Evolutionary conservation across 2,329 filamentous ascomycete genomes (phyloP).

Genomic region (Cercospora nicotianae): DNA sequence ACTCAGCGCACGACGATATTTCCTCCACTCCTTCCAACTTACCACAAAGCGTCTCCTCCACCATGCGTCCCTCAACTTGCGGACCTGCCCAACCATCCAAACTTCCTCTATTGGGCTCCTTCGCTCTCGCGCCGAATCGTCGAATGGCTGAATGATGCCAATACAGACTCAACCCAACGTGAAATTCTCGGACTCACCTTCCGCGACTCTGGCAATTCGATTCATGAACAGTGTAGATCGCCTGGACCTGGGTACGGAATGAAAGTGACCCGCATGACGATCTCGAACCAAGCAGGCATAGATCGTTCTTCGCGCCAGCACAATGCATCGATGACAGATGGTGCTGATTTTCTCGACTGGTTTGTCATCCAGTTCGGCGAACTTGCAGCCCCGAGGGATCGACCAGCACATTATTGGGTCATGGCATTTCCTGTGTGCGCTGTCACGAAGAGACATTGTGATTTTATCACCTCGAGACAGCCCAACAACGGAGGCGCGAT

Average conservation of each 20-base stretch:
- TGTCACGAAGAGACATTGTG: neutral
- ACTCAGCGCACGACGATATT: neutral
- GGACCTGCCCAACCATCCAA: neutral
- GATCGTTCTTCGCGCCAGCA: neutral
- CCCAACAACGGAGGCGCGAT: neutral
- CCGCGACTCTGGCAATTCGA: neutral
- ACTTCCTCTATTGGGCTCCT: neutral
- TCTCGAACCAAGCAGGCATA: neutral
- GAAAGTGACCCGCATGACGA: conserved; percentile 8
- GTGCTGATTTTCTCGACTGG: conserved; percentile 2
- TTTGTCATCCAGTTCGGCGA: conserved; percentile 6
- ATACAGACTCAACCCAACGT: neutral
- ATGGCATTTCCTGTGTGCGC: conserved; percentile 13
- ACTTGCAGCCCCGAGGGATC: neutral
- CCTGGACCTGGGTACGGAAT: neutral
- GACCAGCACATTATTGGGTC: conserved; percentile 9
- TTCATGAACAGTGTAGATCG: neutral
- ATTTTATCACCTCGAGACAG: neutral
- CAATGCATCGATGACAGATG: neutral
- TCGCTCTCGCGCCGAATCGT: neutral
- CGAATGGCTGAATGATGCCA: conserved; percentile 7
- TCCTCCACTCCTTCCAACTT: conserved; percentile 6
- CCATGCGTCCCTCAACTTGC: neutral
- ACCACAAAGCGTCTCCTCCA: conserved; percentile 7
- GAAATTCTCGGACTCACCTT: neutral